Conservation (phyloP, 2,329 filamentous ascomycete species). For the Penicillium sp. region DNA sequence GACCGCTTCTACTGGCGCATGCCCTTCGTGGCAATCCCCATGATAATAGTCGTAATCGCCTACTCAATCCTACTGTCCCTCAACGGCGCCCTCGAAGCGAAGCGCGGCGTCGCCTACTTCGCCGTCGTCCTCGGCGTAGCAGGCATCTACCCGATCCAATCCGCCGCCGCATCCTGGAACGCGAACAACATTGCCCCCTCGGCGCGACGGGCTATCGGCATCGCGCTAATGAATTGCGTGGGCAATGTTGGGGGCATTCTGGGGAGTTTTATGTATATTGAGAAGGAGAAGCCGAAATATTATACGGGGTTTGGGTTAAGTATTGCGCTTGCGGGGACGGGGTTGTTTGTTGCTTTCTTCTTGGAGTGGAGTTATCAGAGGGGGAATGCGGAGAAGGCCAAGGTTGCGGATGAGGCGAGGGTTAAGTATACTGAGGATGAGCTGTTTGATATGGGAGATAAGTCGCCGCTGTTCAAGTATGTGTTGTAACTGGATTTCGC, state of each 20-base stretch:
- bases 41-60: slow-evolving; percentile 17
- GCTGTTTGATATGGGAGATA: slow-evolving; percentile 45
- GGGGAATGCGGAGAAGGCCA: slow-evolving; percentile 22
- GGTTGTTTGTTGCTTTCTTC: slow-evolving; percentile 21
- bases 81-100: slow-evolving; percentile 21
- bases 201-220: slow-evolving; percentile 25
- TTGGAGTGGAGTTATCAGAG: slow-evolving; percentile 27
- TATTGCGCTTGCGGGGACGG: slow-evolving; percentile 20
- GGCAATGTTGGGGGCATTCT: slow-evolving; percentile 29
- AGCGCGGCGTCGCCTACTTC: slow-evolving; percentile 26
- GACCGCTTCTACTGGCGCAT: slow-evolving; percentile 31
- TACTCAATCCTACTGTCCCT: slow-evolving; percentile 28
- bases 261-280: slow-evolving; percentile 30
- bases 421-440: slow-evolving; percentile 41
- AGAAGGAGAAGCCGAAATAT: slow-evolving; percentile 23
- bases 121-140: slow-evolving; percentile 26
- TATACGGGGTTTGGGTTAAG: slow-evolving; percentile 27
- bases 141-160: slow-evolving; percentile 31
- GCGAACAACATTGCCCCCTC: slow-evolving; percentile 31
- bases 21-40: slow-evolving; percentile 25
- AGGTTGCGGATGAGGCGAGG: slow-evolving; percentile 8
- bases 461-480: slow-evolving; percentile 47
- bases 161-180: slow-evolving; percentile 29
- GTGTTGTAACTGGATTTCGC: slow-evolving; percentile 15
- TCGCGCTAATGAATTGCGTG: slow-evolving; percentile 25